These are phyloP conservation scores for Paecilomyces formosus DNA, from an alignment of 2,329 filamentous ascomycete species.

Conservation along the genomic window DNA sequence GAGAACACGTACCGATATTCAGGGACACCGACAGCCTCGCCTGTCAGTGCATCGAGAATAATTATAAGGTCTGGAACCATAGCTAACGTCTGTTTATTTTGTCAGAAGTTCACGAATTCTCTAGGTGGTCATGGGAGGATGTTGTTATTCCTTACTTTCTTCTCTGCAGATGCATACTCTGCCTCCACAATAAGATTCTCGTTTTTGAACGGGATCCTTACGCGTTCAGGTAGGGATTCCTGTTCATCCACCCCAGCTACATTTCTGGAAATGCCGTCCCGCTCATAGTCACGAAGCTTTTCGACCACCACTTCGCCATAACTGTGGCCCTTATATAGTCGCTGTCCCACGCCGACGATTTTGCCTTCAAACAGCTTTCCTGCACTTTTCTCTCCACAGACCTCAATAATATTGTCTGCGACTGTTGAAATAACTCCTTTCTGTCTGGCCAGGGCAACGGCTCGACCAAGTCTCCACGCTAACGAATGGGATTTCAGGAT, in stretches of 20 bases:
- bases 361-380: constrained; percentile 14
- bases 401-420: constrained; percentile 12
- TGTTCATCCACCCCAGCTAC: constrained; percentile 3
- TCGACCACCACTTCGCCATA: constrained; percentile 37
- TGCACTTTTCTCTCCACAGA: constrained; percentile 11
- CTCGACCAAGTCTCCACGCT: constrained; percentile 38
- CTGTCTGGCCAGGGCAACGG: constrained; percentile 6
- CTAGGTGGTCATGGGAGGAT: background rate
- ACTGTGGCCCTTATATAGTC: constrained; percentile 13
- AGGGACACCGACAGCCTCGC: constrained; percentile 49
- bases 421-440: constrained; percentile 9
- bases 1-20: constrained; percentile 40
- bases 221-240: constrained; percentile 7
- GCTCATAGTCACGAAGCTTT: constrained; percentile 18
- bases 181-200: constrained; percentile 19
- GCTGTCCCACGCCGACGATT: constrained; percentile 12
- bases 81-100: constrained; percentile 32
- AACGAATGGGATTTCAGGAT: constrained; percentile 48
- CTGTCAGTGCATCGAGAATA: constrained; percentile 50
- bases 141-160: background rate
- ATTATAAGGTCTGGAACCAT: constrained; percentile 52
- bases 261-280: constrained; percentile 12
- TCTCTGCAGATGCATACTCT: constrained; percentile 4
- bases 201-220: constrained; percentile 20
- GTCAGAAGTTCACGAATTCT: background rate